Base-by-base conservation (phyloP, 1,139 yeast genomes). In the Insectozyma bohioensis region DNA sequence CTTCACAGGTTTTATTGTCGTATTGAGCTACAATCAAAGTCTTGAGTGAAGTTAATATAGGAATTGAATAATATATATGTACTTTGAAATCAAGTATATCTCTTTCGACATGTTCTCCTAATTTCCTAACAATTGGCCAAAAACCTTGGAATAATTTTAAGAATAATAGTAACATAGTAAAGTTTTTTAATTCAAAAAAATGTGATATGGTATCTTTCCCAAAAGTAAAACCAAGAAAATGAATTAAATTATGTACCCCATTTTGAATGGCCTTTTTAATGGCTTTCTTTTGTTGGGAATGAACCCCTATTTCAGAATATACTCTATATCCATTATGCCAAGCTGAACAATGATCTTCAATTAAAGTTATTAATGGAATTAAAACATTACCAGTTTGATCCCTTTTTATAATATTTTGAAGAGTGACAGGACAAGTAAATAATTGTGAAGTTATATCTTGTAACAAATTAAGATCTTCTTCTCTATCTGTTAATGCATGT, bases 81-180 rank as follows among this genome's bases (percentile, higher is more conserved):
- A 68, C 56, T n/a, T 63, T 62, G 48, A 66, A 79, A 39, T 70
- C 72, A 26, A 62, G 58, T 24, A 65, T 59, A 47, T 82, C 87
- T 32, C 63, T 63, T 35, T 75, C 74, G 13, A 82, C 85, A 57
- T 84, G 92, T 6, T 78, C 83, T 11, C 88, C 92, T 30, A 65
- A 66, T 44, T 80, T 80, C 39, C 87, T 67, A 33, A 54, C 61
- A 23, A 81, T 55, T 14, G 71, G 63, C 67, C 75, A 74, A 28
- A 72, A 73, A 11, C 80, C 79, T 47, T 82, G 85, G 48, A 79
- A 80, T 12, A 63, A 51, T 37, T 73, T 61, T 20, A 77, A 58
- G 15, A 76, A 56, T 4, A 67, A 50, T 6, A 73, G 47, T 2
- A 76, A 41, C 26, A 68, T 48, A 1, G 56, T 51, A 22, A 78